Conservation (phyloP, 352 stramenopile species). For the Phytophthora fragariae region DNA sequence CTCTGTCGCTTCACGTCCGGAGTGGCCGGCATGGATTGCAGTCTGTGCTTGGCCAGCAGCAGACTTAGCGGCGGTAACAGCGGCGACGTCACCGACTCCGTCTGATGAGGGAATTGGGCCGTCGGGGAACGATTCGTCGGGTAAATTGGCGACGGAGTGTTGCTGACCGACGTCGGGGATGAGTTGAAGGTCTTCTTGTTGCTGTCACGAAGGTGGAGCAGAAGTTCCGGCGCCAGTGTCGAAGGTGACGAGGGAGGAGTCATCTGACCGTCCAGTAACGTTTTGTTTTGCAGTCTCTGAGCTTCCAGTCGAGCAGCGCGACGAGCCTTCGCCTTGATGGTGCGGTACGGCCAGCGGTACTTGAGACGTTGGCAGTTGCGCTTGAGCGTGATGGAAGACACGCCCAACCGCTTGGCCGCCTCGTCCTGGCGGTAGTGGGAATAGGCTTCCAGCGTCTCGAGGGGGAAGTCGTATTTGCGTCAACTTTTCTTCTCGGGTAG, state of each 20-base stretch:
- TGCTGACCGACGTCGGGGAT: conserved; percentile 27
- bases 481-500: conserved; percentile 45
- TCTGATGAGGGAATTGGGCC: conserved; percentile 2
- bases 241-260: conserved; percentile 2
- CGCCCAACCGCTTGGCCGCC: conserved; percentile 47
- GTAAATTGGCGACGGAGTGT: not conserved
- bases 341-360: conserved; percentile 63
- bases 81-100: conserved; percentile 3
- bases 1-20: not conserved
- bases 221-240: conserved; percentile 8
- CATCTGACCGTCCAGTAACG: not conserved
- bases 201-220: conserved; percentile 22
- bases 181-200: not conserved
- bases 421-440: conserved; percentile 61
- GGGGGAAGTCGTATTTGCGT: conserved; percentile 53
- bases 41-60: conserved; percentile 17
- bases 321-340: conserved; percentile 46
- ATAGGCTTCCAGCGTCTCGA: conserved; percentile 48
- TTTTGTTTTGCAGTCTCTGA: conserved; percentile 5
- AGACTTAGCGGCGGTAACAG: conserved; percentile 27
- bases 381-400: conserved; percentile 74
- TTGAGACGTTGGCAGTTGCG: conserved; percentile 56
- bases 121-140: not conserved
- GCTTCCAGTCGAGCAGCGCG: conserved; percentile 26
- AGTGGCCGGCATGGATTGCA: not conserved